Evolutionary conservation across 768 basidiomycete species (phyloP).

Genomic region (Sarcomyxa edulis): DNA sequence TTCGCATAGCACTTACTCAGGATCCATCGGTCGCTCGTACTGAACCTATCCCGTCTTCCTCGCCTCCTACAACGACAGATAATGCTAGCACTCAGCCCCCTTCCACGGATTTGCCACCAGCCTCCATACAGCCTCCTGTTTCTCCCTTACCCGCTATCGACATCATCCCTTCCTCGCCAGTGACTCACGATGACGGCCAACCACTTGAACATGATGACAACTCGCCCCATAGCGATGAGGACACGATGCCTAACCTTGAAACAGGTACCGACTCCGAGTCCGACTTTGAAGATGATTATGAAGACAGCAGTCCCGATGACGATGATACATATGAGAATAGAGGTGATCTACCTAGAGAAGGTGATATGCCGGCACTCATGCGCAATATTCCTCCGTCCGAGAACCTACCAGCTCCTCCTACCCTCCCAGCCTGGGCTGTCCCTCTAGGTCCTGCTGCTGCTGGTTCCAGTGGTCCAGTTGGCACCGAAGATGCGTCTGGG

Average conservation of each 20-base stretch:
- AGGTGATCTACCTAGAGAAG: constrained; percentile 3
- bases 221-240: neutral
- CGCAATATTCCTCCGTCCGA: neutral
- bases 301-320: constrained; percentile 15
- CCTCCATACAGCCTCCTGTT: neutral
- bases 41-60: constrained; percentile 2
- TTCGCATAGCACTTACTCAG: constrained; percentile 56
- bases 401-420: no score
- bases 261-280: constrained; percentile 33
- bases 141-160: neutral
- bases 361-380: constrained; percentile 13
- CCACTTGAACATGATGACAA: neutral
- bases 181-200: neutral
- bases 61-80: neutral
- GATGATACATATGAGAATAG: constrained; percentile 7
- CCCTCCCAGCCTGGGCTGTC: neutral
- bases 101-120: neutral
- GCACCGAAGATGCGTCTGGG: constrained; percentile 12
- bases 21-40: constrained; percentile 15
- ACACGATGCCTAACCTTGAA: constrained; percentile 23
- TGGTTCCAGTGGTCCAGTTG: neutral
- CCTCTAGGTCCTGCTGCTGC: neutral
- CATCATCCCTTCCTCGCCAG: neutral
- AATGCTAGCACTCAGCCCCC: neutral
- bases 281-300: constrained; percentile 23